Conservation (phyloP, 331 rosid genomes). For the Stylosanthes scabra region DNA sequence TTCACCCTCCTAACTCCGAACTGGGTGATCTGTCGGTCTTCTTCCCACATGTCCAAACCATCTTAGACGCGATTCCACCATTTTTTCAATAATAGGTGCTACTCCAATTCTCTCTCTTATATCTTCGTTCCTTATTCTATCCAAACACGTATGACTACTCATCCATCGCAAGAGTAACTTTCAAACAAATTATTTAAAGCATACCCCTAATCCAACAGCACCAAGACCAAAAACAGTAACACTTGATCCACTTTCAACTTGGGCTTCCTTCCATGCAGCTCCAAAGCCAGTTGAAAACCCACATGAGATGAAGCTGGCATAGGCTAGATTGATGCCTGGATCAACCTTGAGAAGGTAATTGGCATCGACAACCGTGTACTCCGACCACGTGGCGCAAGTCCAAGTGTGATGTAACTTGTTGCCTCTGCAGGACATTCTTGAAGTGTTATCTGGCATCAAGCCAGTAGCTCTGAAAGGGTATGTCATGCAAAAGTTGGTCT, state of each 20-base stretch:
- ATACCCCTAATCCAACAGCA: background rate
- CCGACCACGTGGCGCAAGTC: background rate
- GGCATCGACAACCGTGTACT: background rate
- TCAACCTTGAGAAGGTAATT: background rate
- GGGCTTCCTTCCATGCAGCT: background rate
- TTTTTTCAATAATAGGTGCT: no score
- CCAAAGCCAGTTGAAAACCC: conserved; percentile 4
- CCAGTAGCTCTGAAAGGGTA: background rate
- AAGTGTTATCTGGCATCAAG: background rate
- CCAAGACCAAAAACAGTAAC: background rate
- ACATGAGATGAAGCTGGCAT: conserved; percentile 1
- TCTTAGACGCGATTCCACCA: no score
- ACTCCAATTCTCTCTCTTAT: no score
- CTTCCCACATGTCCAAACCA: no score
- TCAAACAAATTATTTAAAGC: background rate
- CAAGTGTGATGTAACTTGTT: background rate
- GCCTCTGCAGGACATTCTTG: background rate
- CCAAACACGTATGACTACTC: no score
- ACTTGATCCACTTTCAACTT: background rate
- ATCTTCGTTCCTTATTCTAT: no score
- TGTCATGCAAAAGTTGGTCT: background rate
- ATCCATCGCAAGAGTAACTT: no score
- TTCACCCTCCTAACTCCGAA: no score
- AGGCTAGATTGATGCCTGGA: background rate
- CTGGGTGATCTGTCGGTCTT: no score